phyloP scores from a whole-genome alignment of 371 early-diverging fungal genomes.

The Mycotypha africana region DNA sequence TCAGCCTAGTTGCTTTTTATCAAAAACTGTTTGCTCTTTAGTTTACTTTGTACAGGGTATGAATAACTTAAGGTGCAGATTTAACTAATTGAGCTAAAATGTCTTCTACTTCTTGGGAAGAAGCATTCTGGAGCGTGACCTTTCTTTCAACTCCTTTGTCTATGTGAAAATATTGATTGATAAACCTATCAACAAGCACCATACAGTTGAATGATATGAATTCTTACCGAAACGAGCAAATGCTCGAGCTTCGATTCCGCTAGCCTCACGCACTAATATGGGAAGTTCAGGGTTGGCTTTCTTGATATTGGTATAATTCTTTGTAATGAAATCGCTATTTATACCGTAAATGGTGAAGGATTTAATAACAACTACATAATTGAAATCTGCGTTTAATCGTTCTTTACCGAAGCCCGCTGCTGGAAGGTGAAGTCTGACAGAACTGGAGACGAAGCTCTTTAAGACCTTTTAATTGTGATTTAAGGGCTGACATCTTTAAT shows the following conservation, averaged over 20 bases:
- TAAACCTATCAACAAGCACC: not conserved
- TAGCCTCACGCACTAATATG: slow-evolving; percentile 87
- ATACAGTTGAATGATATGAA: no score
- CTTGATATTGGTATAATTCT: slow-evolving; percentile 77
- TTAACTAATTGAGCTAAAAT: slow-evolving; percentile 61
- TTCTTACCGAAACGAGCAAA: slow-evolving; percentile 86
- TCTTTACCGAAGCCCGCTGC: slow-evolving; percentile 78
- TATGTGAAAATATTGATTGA: slow-evolving; percentile 21
- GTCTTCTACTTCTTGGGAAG: slow-evolving; percentile 68
- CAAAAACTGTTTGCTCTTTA: not conserved
- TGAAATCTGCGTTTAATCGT: not conserved
- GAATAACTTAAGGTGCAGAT: slow-evolving; percentile 7
- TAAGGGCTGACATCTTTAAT: slow-evolving; percentile 44
- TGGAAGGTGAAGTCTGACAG: slow-evolving; percentile 80
- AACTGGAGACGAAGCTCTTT: slow-evolving; percentile 91
- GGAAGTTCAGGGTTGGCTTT: slow-evolving; percentile 84
- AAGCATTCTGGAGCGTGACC: slow-evolving; percentile 67
- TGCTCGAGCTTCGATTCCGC: slow-evolving; percentile 78
- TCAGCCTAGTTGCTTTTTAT: no score
- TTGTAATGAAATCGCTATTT: slow-evolving; percentile 75
- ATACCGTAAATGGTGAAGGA: not conserved
- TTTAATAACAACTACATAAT: no score
- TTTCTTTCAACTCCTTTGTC: slow-evolving; percentile 85
- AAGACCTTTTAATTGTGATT: slow-evolving; percentile 57
- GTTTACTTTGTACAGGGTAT: not conserved